Percentiles rank a stretch among this genome's conserved stretches.
Evolutionary conservation across 1,139 yeast species (phyloP).

Genomic region (Hansenula lynferdii): DNA sequence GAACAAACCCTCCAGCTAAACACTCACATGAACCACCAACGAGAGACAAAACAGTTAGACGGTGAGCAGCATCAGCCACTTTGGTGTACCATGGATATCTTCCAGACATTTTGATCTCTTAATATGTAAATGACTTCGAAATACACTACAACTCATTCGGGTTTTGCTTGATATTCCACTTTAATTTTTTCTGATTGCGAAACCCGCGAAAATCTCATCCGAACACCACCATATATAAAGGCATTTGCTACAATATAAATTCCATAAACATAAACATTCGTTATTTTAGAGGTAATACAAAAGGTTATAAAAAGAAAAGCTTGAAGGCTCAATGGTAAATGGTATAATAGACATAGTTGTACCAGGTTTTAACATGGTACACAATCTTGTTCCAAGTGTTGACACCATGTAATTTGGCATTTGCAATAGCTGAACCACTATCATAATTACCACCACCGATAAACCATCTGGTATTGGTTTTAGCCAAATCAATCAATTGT

Average conservation of each 20-base stretch:
- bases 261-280: too few relatives aligned
- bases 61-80: slow-evolving; percentile 78
- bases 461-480: slow-evolving; percentile 38
- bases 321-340: slow-evolving; percentile 3
- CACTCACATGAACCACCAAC: slow-evolving; percentile 61
- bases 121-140: too few relatives aligned
- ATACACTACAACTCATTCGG: too few relatives aligned
- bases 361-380: slow-evolving; percentile 10
- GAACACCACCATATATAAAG: too few relatives aligned
- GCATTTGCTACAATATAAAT: too few relatives aligned
- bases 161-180: too few relatives aligned
- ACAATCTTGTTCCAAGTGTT: slow-evolving; percentile 7
- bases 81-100: slow-evolving; percentile 67
- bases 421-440: background rate
- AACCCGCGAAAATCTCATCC: too few relatives aligned
- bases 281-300: too few relatives aligned
- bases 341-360: slow-evolving; percentile 11
- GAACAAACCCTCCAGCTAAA: too few relatives aligned
- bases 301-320: too few relatives aligned
- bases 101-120: slow-evolving; percentile 37
- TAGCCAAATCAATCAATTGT: slow-evolving; percentile 43
- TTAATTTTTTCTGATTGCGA: too few relatives aligned
- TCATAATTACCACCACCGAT: slow-evolving; percentile 21
- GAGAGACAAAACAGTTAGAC: slow-evolving; percentile 72
- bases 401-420: slow-evolving; percentile 11